Evolutionary conservation across 345 rosid genomes (phyloP), one percentile per base, ranked within the genome.

Genomic region (Fremontodendron californicum): DNA sequence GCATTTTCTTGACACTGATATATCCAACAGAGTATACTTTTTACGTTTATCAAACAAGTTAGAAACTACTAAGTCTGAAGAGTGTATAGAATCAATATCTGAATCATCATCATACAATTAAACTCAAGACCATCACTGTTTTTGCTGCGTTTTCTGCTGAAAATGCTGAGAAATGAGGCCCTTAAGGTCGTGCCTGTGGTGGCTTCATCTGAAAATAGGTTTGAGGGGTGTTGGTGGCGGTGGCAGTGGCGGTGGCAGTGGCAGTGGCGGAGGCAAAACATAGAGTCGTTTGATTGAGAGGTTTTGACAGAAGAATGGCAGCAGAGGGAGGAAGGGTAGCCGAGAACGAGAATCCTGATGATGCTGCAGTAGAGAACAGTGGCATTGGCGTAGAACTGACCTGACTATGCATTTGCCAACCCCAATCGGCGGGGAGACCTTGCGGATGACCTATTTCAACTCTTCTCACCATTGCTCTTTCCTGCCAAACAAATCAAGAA

Each of bases 321-420:
- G 92, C 86, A 60, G 90, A 68, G 73, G 80, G 88, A 25, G 80
- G 88, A 25, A 88, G 88, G 72, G 86, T 81, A 63, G 91, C 88
- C 80, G 92, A 83, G 80, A 75, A 86, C 73, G 97, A 90, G 98
- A 94, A 94, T 94, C 98, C 93, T 94, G 98, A 94, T 92, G 98
- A 94, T 92, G 98, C 98, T 94, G 98, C 98, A 86, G 92, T 80
- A 52, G 96, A 85, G 78, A 83, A 83, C 89, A 83, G 75, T 75
- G 90, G 84, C 85, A 82, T 45, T 81, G 91, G 84, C 45, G 82
- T 76, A 72, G 84, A 79, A 76, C 78, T 80, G 79, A 85, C 84
- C 75, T 85, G 91, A 77, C 88, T 81, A 77, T 87, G 90, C 87
- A 78, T 83, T 86, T 89, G 92, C 94, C 95, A 88, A 49, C 83